Conservation (phyloP, 2,329 filamentous ascomycete genomes). For the Fusarium verrucosum region DNA sequence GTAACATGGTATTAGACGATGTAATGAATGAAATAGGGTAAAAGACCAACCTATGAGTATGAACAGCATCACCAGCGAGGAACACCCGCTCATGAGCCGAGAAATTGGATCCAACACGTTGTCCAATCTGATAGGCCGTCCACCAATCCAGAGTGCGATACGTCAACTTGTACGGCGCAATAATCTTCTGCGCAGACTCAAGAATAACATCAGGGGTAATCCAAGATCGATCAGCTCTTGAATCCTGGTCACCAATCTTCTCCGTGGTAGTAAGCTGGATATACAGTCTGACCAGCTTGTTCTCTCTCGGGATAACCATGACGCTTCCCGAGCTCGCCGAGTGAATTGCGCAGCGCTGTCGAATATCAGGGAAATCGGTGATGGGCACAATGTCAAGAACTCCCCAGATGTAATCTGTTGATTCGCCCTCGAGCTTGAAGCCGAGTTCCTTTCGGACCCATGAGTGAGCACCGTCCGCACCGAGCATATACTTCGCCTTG, state of each 20-base stretch:
- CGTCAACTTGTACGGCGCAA: slow-evolving; percentile 72
- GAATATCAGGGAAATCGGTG: slow-evolving; percentile 67
- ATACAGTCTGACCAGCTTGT: slow-evolving; percentile 70
- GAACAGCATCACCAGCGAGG: slow-evolving; percentile 73
- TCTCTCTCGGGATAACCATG: slow-evolving; percentile 72
- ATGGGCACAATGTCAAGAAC: slow-evolving; percentile 56
- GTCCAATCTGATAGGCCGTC: slow-evolving; percentile 66
- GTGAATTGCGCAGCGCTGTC: slow-evolving; percentile 67
- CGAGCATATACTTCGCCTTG: slow-evolving; percentile 67
- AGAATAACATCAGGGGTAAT: slow-evolving; percentile 73
- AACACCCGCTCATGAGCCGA: slow-evolving; percentile 68
- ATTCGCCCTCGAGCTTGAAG: slow-evolving; percentile 60
- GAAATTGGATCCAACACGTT: slow-evolving; percentile 68
- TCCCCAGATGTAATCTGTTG: slow-evolving; percentile 63
- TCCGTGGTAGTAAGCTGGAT: slow-evolving; percentile 58
- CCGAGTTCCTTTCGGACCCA: slow-evolving; percentile 70
- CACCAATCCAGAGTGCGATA: slow-evolving; percentile 66
- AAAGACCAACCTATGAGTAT: slow-evolving; percentile 52
- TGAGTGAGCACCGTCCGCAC: slow-evolving; percentile 73
- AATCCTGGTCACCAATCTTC: slow-evolving; percentile 44
- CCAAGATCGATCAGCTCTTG: slow-evolving; percentile 62
- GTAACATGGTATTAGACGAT: background rate
- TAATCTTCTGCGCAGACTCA: slow-evolving; percentile 68
- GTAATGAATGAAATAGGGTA: fast-evolving
- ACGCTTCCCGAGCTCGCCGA: slow-evolving; percentile 63